Percentiles rank a stretch among this genome's conserved stretches.
Evolutionary conservation across 768 basidiomycete species (phyloP).

Genomic region (Gloeopeniophorella convolvens): DNA sequence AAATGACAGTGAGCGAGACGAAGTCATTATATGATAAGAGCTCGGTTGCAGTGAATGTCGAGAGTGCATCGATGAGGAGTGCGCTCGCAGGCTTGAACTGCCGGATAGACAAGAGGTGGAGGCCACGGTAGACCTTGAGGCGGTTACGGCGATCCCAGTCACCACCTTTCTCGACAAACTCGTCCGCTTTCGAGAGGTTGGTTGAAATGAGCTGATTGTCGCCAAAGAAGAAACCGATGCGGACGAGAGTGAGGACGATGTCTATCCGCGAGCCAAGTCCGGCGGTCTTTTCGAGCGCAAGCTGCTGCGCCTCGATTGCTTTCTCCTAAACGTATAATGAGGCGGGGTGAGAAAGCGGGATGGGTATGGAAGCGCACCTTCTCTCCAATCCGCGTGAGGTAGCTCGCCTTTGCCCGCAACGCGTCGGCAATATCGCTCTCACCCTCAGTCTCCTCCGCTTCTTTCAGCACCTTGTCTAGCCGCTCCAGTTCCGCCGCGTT

Average conservation of each 20-base stretch:
- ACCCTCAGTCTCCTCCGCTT: slow-evolving; percentile 87
- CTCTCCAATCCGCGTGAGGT: slow-evolving; percentile 85
- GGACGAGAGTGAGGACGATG: slow-evolving; percentile 79
- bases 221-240: slow-evolving; percentile 86
- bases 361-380: slow-evolving; percentile 34
- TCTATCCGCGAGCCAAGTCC: slow-evolving; percentile 93
- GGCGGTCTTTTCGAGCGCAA: slow-evolving; percentile 86
- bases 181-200: slow-evolving; percentile 74
- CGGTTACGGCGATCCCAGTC: slow-evolving; percentile 98
- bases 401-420: slow-evolving; percentile 76
- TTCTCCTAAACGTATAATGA: slow-evolving; percentile 45
- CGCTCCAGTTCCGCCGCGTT: slow-evolving; percentile 69
- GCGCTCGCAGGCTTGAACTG: slow-evolving; percentile 85
- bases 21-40: slow-evolving; percentile 86
- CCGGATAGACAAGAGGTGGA: slow-evolving; percentile 82
- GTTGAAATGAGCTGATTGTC: slow-evolving; percentile 66
- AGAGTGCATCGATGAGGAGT: slow-evolving; percentile 83
- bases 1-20: slow-evolving; percentile 76
- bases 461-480: slow-evolving; percentile 71
- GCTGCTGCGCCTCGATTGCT: slow-evolving; percentile 73
- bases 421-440: slow-evolving; percentile 92
- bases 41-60: slow-evolving; percentile 92
- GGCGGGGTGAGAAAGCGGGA: background rate
- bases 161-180: slow-evolving; percentile 91
- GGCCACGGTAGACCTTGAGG: slow-evolving; percentile 89